These are phyloP conservation scores for Candida coleopterorum DNA, from an alignment of 805 yeast species.

Conservation along the genomic window DNA sequence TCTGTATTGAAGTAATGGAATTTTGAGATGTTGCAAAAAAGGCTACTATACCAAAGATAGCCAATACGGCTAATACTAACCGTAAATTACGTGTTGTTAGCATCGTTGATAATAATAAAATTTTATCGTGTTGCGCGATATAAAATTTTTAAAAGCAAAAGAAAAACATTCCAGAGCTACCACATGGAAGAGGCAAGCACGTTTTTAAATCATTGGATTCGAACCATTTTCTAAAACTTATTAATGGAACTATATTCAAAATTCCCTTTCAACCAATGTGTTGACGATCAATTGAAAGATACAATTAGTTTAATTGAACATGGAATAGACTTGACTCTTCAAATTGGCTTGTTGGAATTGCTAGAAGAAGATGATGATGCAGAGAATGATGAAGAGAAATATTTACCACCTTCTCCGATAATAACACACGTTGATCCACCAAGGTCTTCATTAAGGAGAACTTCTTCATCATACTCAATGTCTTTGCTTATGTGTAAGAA, in stretches of 20 bases:
- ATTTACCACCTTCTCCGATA: conserved; percentile 7
- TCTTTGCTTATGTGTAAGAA: conserved; percentile 3
- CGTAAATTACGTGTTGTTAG: conserved; percentile 48
- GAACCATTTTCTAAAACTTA: background rate
- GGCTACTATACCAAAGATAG: conserved; percentile 45
- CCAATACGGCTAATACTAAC: conserved; percentile 46
- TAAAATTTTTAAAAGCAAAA: background rate
- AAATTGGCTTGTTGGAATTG: conserved; percentile 1
- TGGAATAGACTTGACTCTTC: conserved; percentile 3
- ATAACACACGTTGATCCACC: conserved; percentile 3
- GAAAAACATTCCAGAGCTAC: background rate
- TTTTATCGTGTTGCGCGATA: background rate
- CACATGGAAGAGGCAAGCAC: background rate
- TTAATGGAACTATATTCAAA: background rate
- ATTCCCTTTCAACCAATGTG: conserved; percentile 14
- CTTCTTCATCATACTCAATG: background rate
- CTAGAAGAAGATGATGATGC: conserved; percentile 1
- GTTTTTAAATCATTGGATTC: background rate
- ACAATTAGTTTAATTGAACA: conserved; percentile 9
- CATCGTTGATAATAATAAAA: conserved; percentile 14
- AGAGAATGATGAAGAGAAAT: conserved; percentile 4
- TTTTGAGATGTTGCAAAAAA: conserved; percentile 45
- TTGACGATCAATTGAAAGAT: conserved; percentile 10
- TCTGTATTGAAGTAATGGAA: conserved; percentile 29
- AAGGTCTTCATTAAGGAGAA: conserved; percentile 3